These are phyloP conservation scores for Cyclotella kingstonii DNA, from an alignment of 108 stramenopile species.

Conservation along the genomic window DNA sequence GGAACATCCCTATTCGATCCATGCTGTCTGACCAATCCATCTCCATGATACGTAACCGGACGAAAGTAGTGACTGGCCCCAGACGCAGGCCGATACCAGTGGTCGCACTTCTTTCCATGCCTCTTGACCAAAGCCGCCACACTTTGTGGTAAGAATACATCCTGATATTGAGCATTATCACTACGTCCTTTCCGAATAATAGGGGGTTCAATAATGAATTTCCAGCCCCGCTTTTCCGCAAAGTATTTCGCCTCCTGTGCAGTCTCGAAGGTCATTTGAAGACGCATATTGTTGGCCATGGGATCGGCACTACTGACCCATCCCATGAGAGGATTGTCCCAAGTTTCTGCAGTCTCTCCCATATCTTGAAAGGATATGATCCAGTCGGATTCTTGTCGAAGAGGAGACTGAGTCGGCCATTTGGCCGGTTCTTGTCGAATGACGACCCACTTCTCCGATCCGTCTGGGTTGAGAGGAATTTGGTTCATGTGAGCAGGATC, in stretches of 20 bases:
- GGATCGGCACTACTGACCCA: slow-evolving; percentile 93
- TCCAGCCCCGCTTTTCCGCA: slow-evolving; percentile 92
- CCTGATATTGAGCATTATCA: slow-evolving; percentile 81
- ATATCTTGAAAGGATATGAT: slow-evolving; percentile 76
- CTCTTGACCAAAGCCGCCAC: slow-evolving; percentile 60
- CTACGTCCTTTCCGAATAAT: slow-evolving; percentile 59
- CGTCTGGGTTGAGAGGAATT: slow-evolving; percentile 54
- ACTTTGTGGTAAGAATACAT: slow-evolving; percentile 83
- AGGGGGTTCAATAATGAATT: slow-evolving; percentile 74
- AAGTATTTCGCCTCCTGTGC: slow-evolving; percentile 91
- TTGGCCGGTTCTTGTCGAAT: slow-evolving; percentile 69
- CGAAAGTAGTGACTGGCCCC: slow-evolving; percentile 84
- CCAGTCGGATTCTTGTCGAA: slow-evolving; percentile 63
- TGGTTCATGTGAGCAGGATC: slow-evolving; percentile 63
- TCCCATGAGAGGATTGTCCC: slow-evolving; percentile 95
- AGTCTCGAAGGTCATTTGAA: slow-evolving; percentile 76
- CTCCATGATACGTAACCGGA: slow-evolving; percentile 87
- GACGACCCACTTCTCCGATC: slow-evolving; percentile 62
- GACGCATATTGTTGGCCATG: slow-evolving; percentile 67
- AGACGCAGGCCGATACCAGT: slow-evolving; percentile 66
- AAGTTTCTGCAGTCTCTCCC: slow-evolving; percentile 67
- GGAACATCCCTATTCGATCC: slow-evolving; percentile 65
- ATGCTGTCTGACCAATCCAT: slow-evolving; percentile 76
- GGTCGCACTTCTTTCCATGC: slow-evolving; percentile 68
- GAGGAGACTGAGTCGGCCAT: slow-evolving; percentile 55